Percentiles rank a stretch among this genome's conserved stretches.
phyloP scores from a whole-genome alignment of 75 land plant genomes.

The Selaginella moellendorffii region DNA sequence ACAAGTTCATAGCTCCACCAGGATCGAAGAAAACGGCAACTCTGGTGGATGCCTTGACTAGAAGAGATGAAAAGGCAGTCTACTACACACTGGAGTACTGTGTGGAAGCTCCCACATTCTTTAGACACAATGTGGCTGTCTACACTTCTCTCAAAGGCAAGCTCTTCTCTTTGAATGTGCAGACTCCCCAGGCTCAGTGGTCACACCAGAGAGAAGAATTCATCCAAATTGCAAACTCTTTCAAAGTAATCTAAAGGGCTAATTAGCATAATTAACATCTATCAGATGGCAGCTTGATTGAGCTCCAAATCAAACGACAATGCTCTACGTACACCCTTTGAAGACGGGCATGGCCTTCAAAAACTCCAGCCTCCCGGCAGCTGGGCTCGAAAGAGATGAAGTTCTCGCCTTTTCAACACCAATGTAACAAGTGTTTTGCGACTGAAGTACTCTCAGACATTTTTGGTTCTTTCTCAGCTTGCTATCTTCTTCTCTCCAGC shows the following conservation, averaged over 20 bases:
- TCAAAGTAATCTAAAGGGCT: conserved; percentile 22
- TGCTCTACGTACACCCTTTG: too few species aligned
- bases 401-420: too few species aligned
- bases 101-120: conserved; percentile 60
- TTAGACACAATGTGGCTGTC: conserved; percentile 69
- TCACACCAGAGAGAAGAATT: conserved; percentile 23
- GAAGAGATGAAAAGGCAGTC: conserved; percentile 21
- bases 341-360: too few species aligned
- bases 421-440: too few species aligned
- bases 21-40: conserved; percentile 36
- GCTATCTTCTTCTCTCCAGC: too few species aligned
- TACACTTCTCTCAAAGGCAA: conserved; percentile 37
- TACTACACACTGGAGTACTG: conserved; percentile 69
- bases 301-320: too few species aligned
- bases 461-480: too few species aligned
- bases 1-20: conserved; percentile 32
- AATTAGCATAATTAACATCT: too few species aligned
- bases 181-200: conserved; percentile 59
- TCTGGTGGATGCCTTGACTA: conserved; percentile 37
- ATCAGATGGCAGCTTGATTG: too few species aligned
- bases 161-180: conserved; percentile 68
- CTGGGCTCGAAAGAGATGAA: too few species aligned
- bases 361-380: too few species aligned
- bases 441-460: too few species aligned
- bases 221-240: conserved; percentile 38